These are phyloP conservation scores for Aspergillus sp. DNA, from an alignment of 2,329 filamentous ascomycete genomes.

Conservation along the genomic window DNA sequence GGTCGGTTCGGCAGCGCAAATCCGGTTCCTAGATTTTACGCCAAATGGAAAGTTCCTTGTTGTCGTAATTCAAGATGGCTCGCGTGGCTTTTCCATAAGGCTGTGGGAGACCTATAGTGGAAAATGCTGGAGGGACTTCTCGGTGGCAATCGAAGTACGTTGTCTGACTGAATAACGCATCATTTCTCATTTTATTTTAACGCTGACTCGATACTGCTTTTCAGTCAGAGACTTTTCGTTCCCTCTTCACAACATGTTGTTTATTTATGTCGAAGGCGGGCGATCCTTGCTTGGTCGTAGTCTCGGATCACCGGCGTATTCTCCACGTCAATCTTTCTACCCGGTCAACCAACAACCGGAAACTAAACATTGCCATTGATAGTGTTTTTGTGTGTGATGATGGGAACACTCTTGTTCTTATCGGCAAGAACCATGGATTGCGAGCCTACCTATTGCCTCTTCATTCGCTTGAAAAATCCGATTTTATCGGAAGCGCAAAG, in stretches of 20 bases:
- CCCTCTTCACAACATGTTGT: constrained; percentile 3
- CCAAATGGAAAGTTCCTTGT: constrained; percentile 12
- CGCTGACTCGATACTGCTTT: background rate
- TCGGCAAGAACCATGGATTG: constrained; percentile 3
- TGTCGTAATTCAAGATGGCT: constrained; percentile 8
- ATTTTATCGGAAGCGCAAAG: background rate
- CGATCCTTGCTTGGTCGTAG: constrained; percentile 1
- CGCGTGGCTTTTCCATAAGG: constrained; percentile 5
- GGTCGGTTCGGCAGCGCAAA: constrained; percentile 7
- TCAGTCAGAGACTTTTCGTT: background rate
- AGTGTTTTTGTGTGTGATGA: constrained; percentile 6
- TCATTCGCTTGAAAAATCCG: background rate
- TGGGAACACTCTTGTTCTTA: background rate
- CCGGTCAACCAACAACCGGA: background rate
- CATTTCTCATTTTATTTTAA: background rate
- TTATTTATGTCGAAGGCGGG: background rate
- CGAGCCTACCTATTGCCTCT: constrained; percentile 4
- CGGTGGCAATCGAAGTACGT: constrained; percentile 1
- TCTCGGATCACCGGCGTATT: constrained; percentile 2
- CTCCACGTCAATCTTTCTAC: constrained; percentile 1
- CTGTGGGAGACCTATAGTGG: constrained; percentile 15
- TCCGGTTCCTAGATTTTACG: constrained; percentile 14
- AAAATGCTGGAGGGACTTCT: constrained; percentile 1
- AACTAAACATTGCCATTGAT: background rate
- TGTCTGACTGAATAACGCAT: background rate